Conservation (phyloP, 495 filamentous ascomycete genomes). For the Saxophila tyrrhenica region DNA sequence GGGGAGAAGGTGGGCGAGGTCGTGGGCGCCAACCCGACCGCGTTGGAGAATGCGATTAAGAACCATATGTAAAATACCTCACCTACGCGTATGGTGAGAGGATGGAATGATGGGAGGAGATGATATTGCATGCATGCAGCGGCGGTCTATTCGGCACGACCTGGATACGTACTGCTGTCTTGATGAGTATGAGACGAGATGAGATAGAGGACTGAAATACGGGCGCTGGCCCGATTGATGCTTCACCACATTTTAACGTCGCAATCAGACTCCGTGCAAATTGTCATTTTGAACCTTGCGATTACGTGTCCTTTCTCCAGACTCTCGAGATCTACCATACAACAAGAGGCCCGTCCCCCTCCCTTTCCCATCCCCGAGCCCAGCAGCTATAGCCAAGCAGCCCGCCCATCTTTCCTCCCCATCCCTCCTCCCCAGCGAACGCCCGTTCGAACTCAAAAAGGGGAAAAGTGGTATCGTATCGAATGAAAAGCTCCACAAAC, state of each 20-base stretch:
- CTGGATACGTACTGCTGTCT: too few relatives aligned
- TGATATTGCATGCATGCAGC: neutral
- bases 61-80: slow-evolving; percentile 5
- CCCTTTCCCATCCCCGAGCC: neutral
- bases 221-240: too few relatives aligned
- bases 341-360: too few relatives aligned
- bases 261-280: too few relatives aligned
- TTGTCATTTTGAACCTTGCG: too few relatives aligned
- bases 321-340: too few relatives aligned
- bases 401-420: neutral
- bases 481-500: neutral
- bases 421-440: neutral
- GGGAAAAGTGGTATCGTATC: neutral
- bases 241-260: too few relatives aligned
- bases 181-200: too few relatives aligned
- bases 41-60: slow-evolving; percentile 45
- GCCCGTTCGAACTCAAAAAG: too few relatives aligned
- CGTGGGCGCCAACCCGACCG: slow-evolving; percentile 68
- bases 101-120: neutral
- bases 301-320: too few relatives aligned
- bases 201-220: too few relatives aligned
- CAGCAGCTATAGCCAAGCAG: neutral
- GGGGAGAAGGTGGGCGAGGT: slow-evolving; percentile 58
- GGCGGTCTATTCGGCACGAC: too few relatives aligned
- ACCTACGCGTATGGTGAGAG: neutral